Conservation (phyloP, 345 rosid genomes). For the Populus davidiana region DNA sequence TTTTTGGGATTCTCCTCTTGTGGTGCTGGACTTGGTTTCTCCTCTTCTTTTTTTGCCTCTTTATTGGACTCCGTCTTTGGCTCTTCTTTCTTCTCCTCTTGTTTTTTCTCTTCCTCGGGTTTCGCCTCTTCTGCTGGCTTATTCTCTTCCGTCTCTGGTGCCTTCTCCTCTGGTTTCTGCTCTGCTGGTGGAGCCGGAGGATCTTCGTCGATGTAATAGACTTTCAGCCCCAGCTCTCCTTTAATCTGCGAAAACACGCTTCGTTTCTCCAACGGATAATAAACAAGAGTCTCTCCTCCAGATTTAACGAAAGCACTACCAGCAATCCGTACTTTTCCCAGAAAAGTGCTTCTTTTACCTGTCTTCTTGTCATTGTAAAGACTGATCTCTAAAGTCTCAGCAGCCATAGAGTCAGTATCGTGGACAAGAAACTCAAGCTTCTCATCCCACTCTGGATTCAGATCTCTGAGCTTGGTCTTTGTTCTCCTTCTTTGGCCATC, state of each 20-base stretch:
- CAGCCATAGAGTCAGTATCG: conserved; percentile 51
- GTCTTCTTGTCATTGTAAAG: conserved; percentile 77
- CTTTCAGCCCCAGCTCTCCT: conserved; percentile 80
- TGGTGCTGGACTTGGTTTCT: conserved; percentile 31
- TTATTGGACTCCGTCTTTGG: conserved; percentile 8
- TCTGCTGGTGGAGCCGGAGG: conserved; percentile 38
- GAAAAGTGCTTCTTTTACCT: conserved; percentile 61
- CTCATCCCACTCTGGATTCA: conserved; percentile 96
- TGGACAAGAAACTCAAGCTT: conserved; percentile 69
- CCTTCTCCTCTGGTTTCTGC: conserved; percentile 1
- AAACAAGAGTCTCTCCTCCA: conserved; percentile 67
- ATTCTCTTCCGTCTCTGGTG: conserved; percentile 20
- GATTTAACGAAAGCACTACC: conserved; percentile 46
- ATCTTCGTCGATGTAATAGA: conserved; percentile 59
- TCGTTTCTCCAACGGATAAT: conserved; percentile 79
- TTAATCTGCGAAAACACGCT: conserved; percentile 84
- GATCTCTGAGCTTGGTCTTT: conserved; percentile 72
- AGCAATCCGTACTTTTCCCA: conserved; percentile 76
- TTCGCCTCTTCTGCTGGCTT: conserved; percentile 33
- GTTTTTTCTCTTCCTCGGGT: conserved; percentile 26
- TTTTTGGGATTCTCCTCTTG: conserved; percentile 19
- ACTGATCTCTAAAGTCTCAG: conserved; percentile 69
- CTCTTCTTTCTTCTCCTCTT: conserved; percentile 35
- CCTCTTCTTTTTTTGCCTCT: conserved; percentile 30
- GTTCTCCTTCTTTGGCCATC: conserved; percentile 85